Base-by-base conservation (phyloP, 2,329 filamentous ascomycete genomes). In the Myriosclerotinia curreyana region DNA sequence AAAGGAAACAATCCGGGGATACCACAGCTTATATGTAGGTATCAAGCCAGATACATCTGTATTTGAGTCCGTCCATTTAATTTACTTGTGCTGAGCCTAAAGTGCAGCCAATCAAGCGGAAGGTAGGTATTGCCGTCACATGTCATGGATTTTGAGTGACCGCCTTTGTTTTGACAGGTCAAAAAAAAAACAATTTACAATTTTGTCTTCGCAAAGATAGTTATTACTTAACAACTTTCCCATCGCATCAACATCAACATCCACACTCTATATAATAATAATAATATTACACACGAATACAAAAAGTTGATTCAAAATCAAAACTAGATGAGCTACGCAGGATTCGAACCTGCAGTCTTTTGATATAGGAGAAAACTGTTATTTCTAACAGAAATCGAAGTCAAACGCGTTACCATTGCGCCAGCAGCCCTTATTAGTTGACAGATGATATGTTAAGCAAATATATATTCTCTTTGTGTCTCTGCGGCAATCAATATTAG, bases 321-420 rank as follows among this genome's bases (percentile, higher is more conserved):
- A n/a, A n/a, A n/a, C n/a, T n/a, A n/a, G n/a, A n/a, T n/a, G 53
- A 55, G 34, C 53, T 25, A 22, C 38, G 53, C 53, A 42, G 53
- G 53, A 22, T 3, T 54, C 31, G 51, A 54, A 54, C 51, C 51
- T 40, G 34, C 53, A 42, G 42, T 55, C 53, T 42, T 42, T 42
- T 40, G 53, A 55, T 55, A n/a, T n/a, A n/a, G 22, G 22, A 25
- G 22, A 28, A 2, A 15, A 1, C 46, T 49, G 7, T 49, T 28
- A 49, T 28, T 28, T 28, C 22, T 49, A 28, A 49, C 3, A 49
- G 46, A 3, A 49, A 6, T 55, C 53, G 53, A 55, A 55, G 53
- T 55, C 53, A 25, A 42, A 42, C 40, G 53, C 53, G 34, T 55
- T 42, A 17, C 53, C 53, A 55, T 55, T 42, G 53, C n/a, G 53